Evolutionary conservation across 257 asterid genomes (phyloP), one percentile per base, ranked within the genome.

Genomic region (Datura wrightii): DNA sequence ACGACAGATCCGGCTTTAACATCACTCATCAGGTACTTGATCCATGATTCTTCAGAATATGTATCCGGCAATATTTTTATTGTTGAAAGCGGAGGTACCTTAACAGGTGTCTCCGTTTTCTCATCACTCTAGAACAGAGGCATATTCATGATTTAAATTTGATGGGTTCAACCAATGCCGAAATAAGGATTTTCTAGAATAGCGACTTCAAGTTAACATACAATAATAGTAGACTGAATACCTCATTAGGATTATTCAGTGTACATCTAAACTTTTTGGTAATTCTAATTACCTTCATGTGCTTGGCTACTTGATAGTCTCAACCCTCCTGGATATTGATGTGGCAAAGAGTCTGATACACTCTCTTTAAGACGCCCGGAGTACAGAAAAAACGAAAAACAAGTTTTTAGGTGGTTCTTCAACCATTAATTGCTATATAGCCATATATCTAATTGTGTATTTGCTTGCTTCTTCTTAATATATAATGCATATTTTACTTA

Each of bases 1-100:
- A 87, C 87, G n/a, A n/a, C 80, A 4, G 86, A 94, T 87, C 97
- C 95, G 3, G 97, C 92, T 14, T 54, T 93, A 59, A 93, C 97
- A 11, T 86, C 97, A 18, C 72, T 93, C 0, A 71, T 84, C 2
- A 90, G 96, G 31, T 91, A 93, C 79, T 85, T 94, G 59, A 92
- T 93, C 92, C 94, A 94, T 1, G 93, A 94, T 79, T 92, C 92
- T 5, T 91, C 97, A 0, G 85, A 85, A 10, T 90, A 93, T 69
- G 88, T 93, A 7, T 82, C 94, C 0, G 98, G 93, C 50, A 94
- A 94, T 80, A 19, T 74, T 11, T 93, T 88, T 41, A 87, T 92
- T 3, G 93, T 85, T 44, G 98, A 94, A 10, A 91, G 91, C 0
- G 97, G 98, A 50, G 9, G 78, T 41, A 93, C 93, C 36, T 63